phyloP scores from a whole-genome alignment of 1,284 basidiomycete genomes.

The Cystobasidium pallidum region DNA sequence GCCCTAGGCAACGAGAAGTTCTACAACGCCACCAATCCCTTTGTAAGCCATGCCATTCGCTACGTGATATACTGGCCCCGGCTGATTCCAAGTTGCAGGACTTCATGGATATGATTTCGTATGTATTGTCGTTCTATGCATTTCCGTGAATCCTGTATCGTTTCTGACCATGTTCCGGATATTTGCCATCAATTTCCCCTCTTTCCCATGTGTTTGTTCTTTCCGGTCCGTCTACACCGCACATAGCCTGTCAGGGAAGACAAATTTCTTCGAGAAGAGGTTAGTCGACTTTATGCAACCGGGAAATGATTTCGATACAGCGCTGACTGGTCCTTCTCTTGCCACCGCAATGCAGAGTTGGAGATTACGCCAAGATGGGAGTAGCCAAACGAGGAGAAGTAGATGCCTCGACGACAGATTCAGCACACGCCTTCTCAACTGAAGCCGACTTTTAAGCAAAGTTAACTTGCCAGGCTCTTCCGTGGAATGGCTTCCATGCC shows the following conservation, averaged over 20 bases:
- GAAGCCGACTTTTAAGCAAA: conserved; percentile 60
- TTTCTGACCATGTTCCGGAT: too few species aligned
- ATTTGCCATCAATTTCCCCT: too few species aligned
- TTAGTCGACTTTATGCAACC: conserved; percentile 14
- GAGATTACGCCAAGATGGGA: conserved; percentile 31
- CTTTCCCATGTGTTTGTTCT: too few species aligned
- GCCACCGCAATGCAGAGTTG: background rate
- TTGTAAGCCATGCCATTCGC: background rate
- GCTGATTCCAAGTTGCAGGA: conserved; percentile 54
- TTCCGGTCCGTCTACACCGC: too few species aligned
- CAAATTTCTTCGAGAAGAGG: conserved; percentile 44
- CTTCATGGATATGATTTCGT: conserved; percentile 57
- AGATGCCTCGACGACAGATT: conserved; percentile 45
- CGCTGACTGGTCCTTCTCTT: background rate
- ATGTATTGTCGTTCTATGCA: too few species aligned
- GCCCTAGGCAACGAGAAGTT: conserved; percentile 57
- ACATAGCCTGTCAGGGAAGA: too few species aligned
- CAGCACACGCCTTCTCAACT: conserved; percentile 50
- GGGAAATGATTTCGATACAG: background rate
- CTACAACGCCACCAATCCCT: conserved; percentile 50
- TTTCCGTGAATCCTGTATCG: conserved; percentile 52
- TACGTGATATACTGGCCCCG: too few species aligned
- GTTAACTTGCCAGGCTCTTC: too few species aligned
- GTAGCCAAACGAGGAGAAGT: conserved; percentile 34
- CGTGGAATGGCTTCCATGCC: too few species aligned